Base-by-base conservation (phyloP, 331 rosid genomes). In the Cydonia oblonga region DNA sequence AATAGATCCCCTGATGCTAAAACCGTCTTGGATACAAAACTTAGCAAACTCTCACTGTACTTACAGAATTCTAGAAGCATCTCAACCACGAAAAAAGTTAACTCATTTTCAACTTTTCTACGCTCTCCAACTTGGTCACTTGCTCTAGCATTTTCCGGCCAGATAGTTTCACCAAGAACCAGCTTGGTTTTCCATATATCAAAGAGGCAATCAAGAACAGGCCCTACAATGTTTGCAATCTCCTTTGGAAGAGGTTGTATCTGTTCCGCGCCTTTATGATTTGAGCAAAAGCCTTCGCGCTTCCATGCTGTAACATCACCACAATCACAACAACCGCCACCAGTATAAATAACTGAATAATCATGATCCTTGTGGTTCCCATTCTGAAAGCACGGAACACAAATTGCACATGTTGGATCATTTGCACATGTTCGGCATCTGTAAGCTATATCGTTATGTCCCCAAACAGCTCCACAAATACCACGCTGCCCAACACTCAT, bases 241-340 rank as follows among this genome's bases (percentile, higher is more conserved):
- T 87, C 90, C 82, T 83, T 87, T 0, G 90, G 84, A 71, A 95
- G 97, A 5, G 96, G 96, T 54, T 81, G 93, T 79, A 95, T 86
- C 78, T 88, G 92, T 73, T 95, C 99, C 0, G 85, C 87, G 53
- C 99, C 99, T 81, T 86, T 91, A 78, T 95, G 99, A 85, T 79
- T 83, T 1, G 87, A 90, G 87, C 99, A 95, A 85, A 95, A 95
- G 16, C 99, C 99, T 82, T 95, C 83, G 20, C 89, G 96, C 74
- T 88, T 95, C 99, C 99, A 95, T 4, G 97, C 99, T 1, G 99
- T 91, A 58, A 80, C 93, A 81, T 95, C 99, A 67, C 99, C 99
- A 72, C 99, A 95, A 83, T 95, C 99, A 74, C 99, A 95, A 75
- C 99, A 95, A 54, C 99, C 99, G 0, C 99, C 92, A 0, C 96